Evolutionary conservation across 495 filamentous ascomycete genomes (phyloP).

Genomic region (Pseudomonodictys pantanalensis): DNA sequence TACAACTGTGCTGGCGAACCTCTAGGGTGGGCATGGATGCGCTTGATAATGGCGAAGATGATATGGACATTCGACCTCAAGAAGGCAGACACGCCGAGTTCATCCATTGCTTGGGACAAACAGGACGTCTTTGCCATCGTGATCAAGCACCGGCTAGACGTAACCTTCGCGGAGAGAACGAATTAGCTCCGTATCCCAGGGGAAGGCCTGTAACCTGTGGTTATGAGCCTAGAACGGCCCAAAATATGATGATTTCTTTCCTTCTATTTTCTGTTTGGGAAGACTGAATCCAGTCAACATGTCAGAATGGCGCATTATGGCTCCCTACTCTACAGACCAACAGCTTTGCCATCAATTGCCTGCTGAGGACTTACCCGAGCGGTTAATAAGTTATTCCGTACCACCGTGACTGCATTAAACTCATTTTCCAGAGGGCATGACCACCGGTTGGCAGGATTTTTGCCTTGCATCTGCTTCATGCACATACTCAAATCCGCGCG

Average conservation of each 20-base stretch:
- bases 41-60: slow-evolving; percentile 16
- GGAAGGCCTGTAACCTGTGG: background rate
- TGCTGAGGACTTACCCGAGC: no score
- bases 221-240: background rate
- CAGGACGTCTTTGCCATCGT: slow-evolving; percentile 19
- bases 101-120: slow-evolving; percentile 6
- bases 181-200: background rate
- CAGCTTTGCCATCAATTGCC: no score
- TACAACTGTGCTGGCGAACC: slow-evolving; percentile 15
- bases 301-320: no score
- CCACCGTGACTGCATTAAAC: no score
- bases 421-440: no score
- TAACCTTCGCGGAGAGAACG: slow-evolving; percentile 8
- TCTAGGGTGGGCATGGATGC: slow-evolving; percentile 22
- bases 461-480: no score
- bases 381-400: no score
- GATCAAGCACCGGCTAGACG: slow-evolving; percentile 15
- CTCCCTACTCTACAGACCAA: no score
- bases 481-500: no score
- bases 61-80: slow-evolving; percentile 17
- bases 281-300: no score
- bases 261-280: no score
- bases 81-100: background rate
- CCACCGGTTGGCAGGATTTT: no score
- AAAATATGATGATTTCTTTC: background rate